Conservation (phyloP, 306 rosid species). For the Dalbergia cultrata region DNA sequence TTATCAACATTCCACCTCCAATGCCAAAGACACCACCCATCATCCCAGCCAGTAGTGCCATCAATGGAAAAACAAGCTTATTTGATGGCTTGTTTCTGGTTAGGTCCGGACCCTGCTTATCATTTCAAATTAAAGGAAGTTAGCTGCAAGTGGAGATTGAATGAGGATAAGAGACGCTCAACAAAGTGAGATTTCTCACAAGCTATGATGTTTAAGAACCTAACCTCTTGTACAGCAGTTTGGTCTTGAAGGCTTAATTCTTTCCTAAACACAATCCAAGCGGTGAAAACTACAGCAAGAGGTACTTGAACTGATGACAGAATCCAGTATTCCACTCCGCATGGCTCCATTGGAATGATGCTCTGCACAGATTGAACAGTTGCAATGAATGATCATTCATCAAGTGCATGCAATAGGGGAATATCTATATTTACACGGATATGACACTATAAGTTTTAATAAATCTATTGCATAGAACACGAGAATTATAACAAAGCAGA, state of each 20-base stretch:
- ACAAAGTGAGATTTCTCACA: neutral
- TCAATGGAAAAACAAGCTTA: constrained; percentile 70
- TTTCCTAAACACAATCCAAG: constrained; percentile 68
- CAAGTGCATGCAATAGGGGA: neutral
- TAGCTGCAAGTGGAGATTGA: neutral
- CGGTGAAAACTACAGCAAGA: constrained; percentile 73
- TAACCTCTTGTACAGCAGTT: constrained; percentile 45
- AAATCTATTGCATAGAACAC: neutral
- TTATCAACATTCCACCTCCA: constrained; percentile 95
- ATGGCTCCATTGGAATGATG: constrained; percentile 71
- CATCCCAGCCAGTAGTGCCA: constrained; percentile 80
- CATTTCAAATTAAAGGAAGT: neutral
- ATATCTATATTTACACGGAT: neutral
- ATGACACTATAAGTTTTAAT: neutral
- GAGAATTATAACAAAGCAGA: neutral
- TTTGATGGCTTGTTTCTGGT: constrained; percentile 49
- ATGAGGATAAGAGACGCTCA: neutral
- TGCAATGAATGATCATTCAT: neutral
- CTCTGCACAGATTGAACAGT: constrained; percentile 62
- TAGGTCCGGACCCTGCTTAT: constrained; percentile 52
- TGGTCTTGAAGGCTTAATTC: constrained; percentile 55
- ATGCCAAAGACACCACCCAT: constrained; percentile 93
- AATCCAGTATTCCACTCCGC: constrained; percentile 82
- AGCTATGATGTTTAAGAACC: constrained; percentile 49
- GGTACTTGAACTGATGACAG: constrained; percentile 83